phyloP scores from a whole-genome alignment of 345 rosid species.

The Excoecaria agallocha region DNA sequence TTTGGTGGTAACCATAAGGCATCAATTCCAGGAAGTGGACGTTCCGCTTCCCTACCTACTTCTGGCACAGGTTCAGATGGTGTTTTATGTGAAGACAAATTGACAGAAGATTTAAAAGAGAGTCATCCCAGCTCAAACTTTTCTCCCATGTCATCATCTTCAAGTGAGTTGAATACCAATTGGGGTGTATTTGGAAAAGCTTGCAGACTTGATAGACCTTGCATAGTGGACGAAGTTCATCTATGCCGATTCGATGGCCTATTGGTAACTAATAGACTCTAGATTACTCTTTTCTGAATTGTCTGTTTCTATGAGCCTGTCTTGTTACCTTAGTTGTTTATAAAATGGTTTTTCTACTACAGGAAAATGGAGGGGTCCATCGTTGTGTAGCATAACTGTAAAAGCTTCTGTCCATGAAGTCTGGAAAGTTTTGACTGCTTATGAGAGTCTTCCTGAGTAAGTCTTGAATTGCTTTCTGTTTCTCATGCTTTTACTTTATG shows the following conservation, averaged over 20 bases:
- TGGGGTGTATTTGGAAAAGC: constrained; percentile 86
- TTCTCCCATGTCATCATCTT: constrained; percentile 37
- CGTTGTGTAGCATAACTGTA: constrained; percentile 96
- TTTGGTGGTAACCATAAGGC: constrained; percentile 43
- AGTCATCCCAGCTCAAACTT: constrained; percentile 36
- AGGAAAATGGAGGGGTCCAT: constrained; percentile 98
- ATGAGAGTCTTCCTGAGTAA: constrained; percentile 97
- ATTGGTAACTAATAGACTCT: constrained; percentile 54
- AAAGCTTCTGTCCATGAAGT: constrained; percentile 92
- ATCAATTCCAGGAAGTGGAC: constrained; percentile 28
- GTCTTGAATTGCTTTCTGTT: constrained; percentile 17
- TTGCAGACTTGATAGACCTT: constrained; percentile 73
- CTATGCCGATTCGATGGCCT: constrained; percentile 94
- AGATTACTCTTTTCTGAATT: constrained; percentile 23
- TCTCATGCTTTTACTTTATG: not conserved
- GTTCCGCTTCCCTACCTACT: constrained; percentile 21
- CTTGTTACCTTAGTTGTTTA: constrained; percentile 33
- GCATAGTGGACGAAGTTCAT: constrained; percentile 91
- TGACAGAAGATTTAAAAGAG: constrained; percentile 33
- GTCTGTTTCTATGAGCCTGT: constrained; percentile 16
- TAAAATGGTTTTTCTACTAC: constrained; percentile 41
- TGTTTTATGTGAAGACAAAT: constrained; percentile 25
- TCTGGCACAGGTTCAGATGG: constrained; percentile 34
- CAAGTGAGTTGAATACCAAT: constrained; percentile 51
- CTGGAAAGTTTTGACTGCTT: constrained; percentile 88